Evolutionary conservation across 257 asterid genomes (phyloP), one percentile per base, ranked within the genome.

Genomic region (Dorcoceras hygrometricum): DNA sequence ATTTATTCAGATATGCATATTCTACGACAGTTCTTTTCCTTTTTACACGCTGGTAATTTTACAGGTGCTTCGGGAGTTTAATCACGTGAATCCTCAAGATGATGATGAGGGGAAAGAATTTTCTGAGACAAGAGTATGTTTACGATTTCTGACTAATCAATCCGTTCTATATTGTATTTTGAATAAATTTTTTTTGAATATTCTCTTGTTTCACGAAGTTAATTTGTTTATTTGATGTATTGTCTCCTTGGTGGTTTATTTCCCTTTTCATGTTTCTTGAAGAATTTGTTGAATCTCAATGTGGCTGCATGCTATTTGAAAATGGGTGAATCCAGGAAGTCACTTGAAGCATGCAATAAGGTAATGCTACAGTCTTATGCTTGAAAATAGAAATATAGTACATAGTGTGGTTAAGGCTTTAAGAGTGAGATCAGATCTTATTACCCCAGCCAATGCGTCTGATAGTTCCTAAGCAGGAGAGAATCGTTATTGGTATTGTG

Each of bases 61-160:
- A 50, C 83, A 90, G 99, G 95, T 94, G 76, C 96, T 94, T 63
- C 87, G 96, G 22, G 99, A 94, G 70, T 88, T 94, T 83, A 94
- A 94, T 78, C 99, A 94, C 63, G 97, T 94, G n/a, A 84, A 94
- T 79, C 99, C 99, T 63, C 95, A 84, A 75, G 91, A 88, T 69
- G 99, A 94, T 34, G 96, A 87, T 2, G 99, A 94, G 78, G 99
- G 99, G 59, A 94, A 90, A 76, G 97, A 90, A 71, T 94, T 94
- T 83, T 68, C 97, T 16, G 80, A 88, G 68, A 77, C 89, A 57
- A 84, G 99, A 74, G 99, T 88, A 88, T 73, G 94, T 75, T 50
- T 73, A 11, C n/a, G 19, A 57, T 59, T 64, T 73, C 58, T 56
- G 62, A 51, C 72, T 60, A 48, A 25, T 68, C 71, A 26, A 25